These are phyloP conservation scores for Pneumocystis oryctolagi DNA, from an alignment of 1,139 yeast species.

Conservation along the genomic window DNA sequence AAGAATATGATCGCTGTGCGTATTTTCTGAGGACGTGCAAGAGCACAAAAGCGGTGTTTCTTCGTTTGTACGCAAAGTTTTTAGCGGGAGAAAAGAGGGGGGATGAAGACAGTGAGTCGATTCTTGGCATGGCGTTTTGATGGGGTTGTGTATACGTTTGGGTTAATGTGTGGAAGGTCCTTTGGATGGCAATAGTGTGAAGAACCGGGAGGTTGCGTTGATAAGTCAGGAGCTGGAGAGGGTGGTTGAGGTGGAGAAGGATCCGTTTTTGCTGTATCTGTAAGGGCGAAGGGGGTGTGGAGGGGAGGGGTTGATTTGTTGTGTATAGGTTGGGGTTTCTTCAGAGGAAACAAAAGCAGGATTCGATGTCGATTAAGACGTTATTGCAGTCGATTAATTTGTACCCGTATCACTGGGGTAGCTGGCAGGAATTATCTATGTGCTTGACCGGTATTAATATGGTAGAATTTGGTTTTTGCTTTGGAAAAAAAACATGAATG, in stretches of 20 bases:
- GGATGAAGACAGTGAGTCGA: constrained; percentile 61
- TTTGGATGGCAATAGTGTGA: constrained; percentile 25
- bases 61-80: constrained; percentile 52
- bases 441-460: constrained; percentile 29
- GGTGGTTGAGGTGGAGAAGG: constrained; percentile 18
- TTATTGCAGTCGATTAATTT: constrained; percentile 41
- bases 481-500: too few relatives aligned
- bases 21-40: constrained; percentile 37
- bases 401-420: constrained; percentile 85
- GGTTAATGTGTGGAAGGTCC: constrained; percentile 19
- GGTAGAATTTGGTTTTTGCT: too few relatives aligned
- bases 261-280: constrained; percentile 56
- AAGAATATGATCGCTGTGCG: constrained; percentile 74
- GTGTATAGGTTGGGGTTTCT: constrained; percentile 35
- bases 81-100: constrained; percentile 58
- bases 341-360: constrained; percentile 14
- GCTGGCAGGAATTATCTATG: constrained; percentile 71
- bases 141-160: too few relatives aligned
- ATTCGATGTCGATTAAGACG: constrained; percentile 23
- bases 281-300: constrained; percentile 18
- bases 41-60: constrained; percentile 43
- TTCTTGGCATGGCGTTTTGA: constrained; percentile 24
- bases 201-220: constrained; percentile 24
- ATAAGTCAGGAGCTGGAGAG: constrained; percentile 24
- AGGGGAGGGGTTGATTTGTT: constrained; percentile 40